Evolutionary conservation across 345 rosid genomes (phyloP), one percentile per base, ranked within the genome.

Genomic region (Citrus hindsii): DNA sequence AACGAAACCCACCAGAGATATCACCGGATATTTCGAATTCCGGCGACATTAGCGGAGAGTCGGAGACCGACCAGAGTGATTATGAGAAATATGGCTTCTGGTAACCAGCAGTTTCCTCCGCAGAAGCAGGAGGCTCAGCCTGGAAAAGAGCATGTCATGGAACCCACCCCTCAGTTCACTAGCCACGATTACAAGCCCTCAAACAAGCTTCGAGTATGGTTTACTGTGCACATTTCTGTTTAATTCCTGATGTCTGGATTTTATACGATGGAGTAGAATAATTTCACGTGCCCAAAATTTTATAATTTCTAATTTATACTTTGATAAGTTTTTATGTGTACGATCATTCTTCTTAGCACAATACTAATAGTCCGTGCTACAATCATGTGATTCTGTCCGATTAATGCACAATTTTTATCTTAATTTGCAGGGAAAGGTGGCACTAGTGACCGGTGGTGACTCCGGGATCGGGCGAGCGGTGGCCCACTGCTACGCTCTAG

Each of bases 401-500:
- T 42, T 42, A 12, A 12, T 10, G 14, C 4, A 12, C 51, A 42
- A 10, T 12, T 42, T 42, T 42, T 22, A 1, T 12, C 46, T 33
- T 32, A 1, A 33, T 56, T 75, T 18, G 67, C 76, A 92, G 94
- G 97, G 96, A 33, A 92, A 85, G 85, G 93, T 94, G 73, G 92
- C 97, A 3, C 77, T 92, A 0, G 90, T 94, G 46, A 91, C 95
- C 0, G 93, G 95, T 4, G 98, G 97, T 10, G 97, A 91, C 79
- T 91, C 92, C 0, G 97, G 95, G n/a, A 92, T 94, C 6, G 93
- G 98, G 24, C 65, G 89, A 78, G 95, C 96, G 0, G 98, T 92
- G 72, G 77, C 87, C 71, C 78, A 84, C 76, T 78, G 71, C 64
- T 92, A 84, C 16, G 92, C 81, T 0, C 67, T 70, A 21, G 96